These are phyloP conservation scores for Straminergon stramineum DNA, from an alignment of 225 moss, liverwort and hornwort genomes.

Conservation along the genomic window DNA sequence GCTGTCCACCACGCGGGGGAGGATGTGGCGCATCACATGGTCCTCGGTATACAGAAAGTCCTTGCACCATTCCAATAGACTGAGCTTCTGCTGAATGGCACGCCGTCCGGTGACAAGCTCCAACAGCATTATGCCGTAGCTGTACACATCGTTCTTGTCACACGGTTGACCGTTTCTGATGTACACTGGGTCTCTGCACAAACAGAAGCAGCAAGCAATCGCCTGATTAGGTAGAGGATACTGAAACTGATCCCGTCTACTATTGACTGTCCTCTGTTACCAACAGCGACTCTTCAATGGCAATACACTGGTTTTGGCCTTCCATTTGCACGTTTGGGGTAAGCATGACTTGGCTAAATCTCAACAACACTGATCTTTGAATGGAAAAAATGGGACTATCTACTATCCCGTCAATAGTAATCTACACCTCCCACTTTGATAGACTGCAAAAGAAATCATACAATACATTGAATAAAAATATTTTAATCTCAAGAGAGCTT, in stretches of 20 bases:
- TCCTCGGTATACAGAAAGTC: conserved; percentile 35
- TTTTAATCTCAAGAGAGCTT: neutral
- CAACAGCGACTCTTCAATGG: neutral
- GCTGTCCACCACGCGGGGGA: conserved; percentile 39
- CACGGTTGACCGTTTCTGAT: conserved; percentile 21
- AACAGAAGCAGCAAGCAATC: neutral
- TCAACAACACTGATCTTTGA: neutral
- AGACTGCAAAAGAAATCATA: neutral
- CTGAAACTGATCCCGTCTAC: neutral
- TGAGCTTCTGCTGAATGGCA: conserved; percentile 40
- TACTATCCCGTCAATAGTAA: neutral
- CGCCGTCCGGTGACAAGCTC: conserved; percentile 60
- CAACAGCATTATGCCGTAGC: conserved; percentile 59
- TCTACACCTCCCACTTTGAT: neutral
- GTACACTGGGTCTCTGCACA: conserved; percentile 33
- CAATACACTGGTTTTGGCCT: neutral
- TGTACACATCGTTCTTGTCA: conserved; percentile 68
- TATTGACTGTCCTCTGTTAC: neutral
- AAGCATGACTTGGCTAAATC: neutral
- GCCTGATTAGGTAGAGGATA: neutral
- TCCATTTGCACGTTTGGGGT: neutral
- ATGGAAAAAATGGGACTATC: neutral
- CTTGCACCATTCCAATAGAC: conserved; percentile 40
- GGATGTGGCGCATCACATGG: conserved; percentile 40
- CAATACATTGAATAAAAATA: neutral